Base-by-base conservation (phyloP, 1,284 basidiomycete species). In the Marasmius fiardii region DNA sequence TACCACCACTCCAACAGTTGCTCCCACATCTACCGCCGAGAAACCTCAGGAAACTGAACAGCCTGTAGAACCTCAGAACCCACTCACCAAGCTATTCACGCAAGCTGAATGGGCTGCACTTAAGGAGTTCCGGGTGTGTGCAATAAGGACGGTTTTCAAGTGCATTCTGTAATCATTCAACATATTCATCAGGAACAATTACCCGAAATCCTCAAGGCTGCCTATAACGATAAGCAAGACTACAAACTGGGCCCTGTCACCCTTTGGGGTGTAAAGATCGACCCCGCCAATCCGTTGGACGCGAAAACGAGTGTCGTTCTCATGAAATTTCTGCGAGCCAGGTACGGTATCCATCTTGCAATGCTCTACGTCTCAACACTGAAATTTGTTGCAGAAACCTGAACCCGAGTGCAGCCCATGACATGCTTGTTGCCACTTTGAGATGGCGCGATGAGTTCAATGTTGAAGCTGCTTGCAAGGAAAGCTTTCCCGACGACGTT, bases 261-360 rank as follows among this genome's bases (percentile, higher is more conserved):
- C 2, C 68, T 92, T 54, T 92, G 90, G 90, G 85, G 87, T 23
- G 79, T 92, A 31, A 67, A 66, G 0, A 79, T 92, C 43, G 78
- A 87, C 68, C 86, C 83, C 6, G 62, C 61, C 5, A 74, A 74
- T 53, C 75, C 80, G 16, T 56, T 61, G 39, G 77, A 88, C 67
- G 82, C 88, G 1, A 78, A 79, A 8, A 79, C 81, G 45, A 90
- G 86, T 62, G 87, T 91, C 20, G 64, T 91, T 6, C 74, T 92
- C 43, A 81, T 88, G 80, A 92, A 92, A 67, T 92, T 91, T 72
- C 71, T 90, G 34, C 77, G 87, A 57, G 90, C 90, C 10, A 81
- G 87, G 88, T 84, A 59, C n/a, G 73, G 10, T 31, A 10, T 31
- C 10, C 28, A 48, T 23, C 20, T 10, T 39, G 18, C 48, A 34